Evolutionary conservation across 441 rosid species (phyloP).

Genomic region (Aquilaria agallochum): DNA sequence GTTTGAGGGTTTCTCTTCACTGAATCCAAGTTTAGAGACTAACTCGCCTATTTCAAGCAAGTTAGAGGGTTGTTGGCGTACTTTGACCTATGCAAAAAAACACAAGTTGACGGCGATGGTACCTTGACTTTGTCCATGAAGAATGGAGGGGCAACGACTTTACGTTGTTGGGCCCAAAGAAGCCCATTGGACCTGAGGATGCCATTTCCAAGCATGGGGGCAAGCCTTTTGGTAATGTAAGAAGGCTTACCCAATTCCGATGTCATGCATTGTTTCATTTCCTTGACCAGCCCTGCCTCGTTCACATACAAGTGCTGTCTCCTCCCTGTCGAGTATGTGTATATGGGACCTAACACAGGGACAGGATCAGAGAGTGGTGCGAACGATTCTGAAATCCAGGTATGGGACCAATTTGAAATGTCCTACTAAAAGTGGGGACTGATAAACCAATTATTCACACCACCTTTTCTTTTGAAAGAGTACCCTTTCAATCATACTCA

Average conservation of each 20-base stretch:
- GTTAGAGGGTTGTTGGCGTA: no score
- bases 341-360: constrained; percentile 39
- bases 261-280: constrained; percentile 56
- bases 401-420: no score
- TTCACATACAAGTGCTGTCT: constrained; percentile 68
- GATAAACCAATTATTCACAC: no score
- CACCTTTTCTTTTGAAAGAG: no score
- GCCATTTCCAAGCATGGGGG: constrained; percentile 71
- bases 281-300: constrained; percentile 62
- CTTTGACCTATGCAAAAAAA: no score
- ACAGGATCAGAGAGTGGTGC: no score
- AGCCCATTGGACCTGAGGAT: constrained; percentile 68
- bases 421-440: no score
- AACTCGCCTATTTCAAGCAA: no score
- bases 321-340: constrained; percentile 69
- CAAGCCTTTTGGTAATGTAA: constrained; percentile 55
- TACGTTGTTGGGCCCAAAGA: constrained; percentile 67
- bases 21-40: no score
- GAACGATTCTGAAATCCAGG: no score
- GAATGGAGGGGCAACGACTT: constrained; percentile 72
- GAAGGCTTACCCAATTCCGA: constrained; percentile 69
- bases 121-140: constrained; percentile 76
- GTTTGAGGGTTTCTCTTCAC: no score
- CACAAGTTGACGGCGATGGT: neutral
- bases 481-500: no score